Evolutionary conservation across 768 basidiomycete species (phyloP), one percentile per base, ranked within the genome.

Genomic region (Lenzites betulinus): DNA sequence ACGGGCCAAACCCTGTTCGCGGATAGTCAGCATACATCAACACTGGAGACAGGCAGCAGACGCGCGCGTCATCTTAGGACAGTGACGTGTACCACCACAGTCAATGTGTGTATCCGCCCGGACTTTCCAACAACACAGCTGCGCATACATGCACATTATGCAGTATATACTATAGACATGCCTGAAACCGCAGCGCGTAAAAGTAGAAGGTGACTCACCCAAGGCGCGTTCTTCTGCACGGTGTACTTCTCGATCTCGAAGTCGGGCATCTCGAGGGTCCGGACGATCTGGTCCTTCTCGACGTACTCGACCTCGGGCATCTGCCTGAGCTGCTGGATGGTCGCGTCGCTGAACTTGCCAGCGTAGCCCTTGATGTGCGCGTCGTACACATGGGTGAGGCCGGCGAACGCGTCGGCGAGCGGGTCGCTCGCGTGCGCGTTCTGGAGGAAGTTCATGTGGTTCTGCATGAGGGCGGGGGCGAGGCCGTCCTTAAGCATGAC

Each of bases 221-320:
- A 95, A 52, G 94, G 91, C 12, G 94, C 90, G n/a, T 75, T 68
- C 51, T 72, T 83, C 83, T 95, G 90, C 1, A 76, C 70, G 36
- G 57, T 42, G 44, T 38, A 42, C 51, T 63, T 63, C 57, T 58
- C 56, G 12, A 35, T 48, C 48, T 63, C 53, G 23, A 63, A 18
- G 33, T 56, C 26, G 25, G 59, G 64, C 16, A 62, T 36, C 1
- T 88, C 88, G 65, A 82, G 81, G 2, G 91, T 89, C 59, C 79
- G 83, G n/a, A 98, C 93, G 67, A 95, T 78, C 78, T 97, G 95
- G 80, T 99, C 97, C 58, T 81, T 84, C 81, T 99, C 97, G 53
- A 99, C 79, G 70, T 90, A 96, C 18, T 86, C 90, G 33, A 99
- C 95, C 73, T 96, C 95, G 11, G 94, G 94, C 79, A 88, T 81